Evolutionary conservation across 805 yeast genomes (phyloP).

Genomic region (Komagataella pastoris): DNA sequence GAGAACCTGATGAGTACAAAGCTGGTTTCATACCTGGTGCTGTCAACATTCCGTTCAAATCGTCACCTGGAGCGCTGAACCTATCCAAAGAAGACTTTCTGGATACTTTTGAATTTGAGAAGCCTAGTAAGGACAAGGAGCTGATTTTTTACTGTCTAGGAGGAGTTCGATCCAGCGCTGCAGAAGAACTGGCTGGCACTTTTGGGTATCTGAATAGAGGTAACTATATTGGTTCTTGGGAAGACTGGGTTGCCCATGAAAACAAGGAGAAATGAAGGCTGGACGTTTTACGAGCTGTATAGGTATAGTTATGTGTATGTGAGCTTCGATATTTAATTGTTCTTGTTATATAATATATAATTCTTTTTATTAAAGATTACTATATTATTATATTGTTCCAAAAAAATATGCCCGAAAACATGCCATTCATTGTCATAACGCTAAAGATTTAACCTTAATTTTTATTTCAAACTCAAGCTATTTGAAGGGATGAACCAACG

Average conservation of each 20-base stretch:
- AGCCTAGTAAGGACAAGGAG: slow-evolving; percentile 61
- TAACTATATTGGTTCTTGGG: slow-evolving; percentile 77
- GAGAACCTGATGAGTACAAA: slow-evolving; percentile 73
- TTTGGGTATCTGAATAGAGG: slow-evolving; percentile 80
- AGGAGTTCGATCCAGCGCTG: slow-evolving; percentile 83
- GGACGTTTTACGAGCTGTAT: neutral
- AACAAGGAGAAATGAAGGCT: neutral
- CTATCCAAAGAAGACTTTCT: slow-evolving; percentile 68
- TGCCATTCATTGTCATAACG: too few relatives aligned
- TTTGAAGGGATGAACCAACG: too few relatives aligned
- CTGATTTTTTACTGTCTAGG: slow-evolving; percentile 85
- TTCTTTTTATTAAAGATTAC: too few relatives aligned
- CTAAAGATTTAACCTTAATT: too few relatives aligned
- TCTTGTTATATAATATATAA: neutral
- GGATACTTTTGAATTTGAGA: slow-evolving; percentile 67
- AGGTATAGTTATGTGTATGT: neutral
- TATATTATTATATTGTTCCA: too few relatives aligned
- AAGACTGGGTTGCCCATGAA: slow-evolving; percentile 50
- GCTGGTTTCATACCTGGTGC: slow-evolving; percentile 77
- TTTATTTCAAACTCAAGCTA: too few relatives aligned
- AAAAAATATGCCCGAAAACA: too few relatives aligned
- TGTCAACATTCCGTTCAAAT: slow-evolving; percentile 77
- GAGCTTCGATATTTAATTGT: neutral
- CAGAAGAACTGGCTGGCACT: slow-evolving; percentile 84
- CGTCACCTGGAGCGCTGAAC: slow-evolving; percentile 87